Base-by-base conservation (phyloP, 2,329 filamentous ascomycete genomes). In the Trichoderma cornu-damae region DNA sequence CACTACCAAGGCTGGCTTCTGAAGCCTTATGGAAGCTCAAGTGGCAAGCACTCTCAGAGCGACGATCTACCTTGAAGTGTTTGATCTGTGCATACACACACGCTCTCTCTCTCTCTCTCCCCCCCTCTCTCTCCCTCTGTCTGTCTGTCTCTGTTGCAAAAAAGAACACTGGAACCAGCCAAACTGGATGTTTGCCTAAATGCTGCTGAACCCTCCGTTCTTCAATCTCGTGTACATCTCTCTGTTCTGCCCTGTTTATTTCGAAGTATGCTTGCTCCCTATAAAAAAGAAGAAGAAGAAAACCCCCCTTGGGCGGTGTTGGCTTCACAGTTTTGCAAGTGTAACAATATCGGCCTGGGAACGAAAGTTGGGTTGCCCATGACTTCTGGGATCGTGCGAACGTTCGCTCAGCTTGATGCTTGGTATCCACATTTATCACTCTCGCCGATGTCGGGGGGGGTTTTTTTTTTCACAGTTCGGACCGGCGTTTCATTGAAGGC, bases 1-100 rank as follows among this genome's bases (percentile, higher is more conserved):
- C 69, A 70, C 50, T 72, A 72, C 49, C 67, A 73, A 59, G 70
- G 71, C 28, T 74, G 71, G 72, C 64, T 73, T 24, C 46, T 72
- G 53, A 65, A 71, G 55, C 72, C 72, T 6, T 73, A 73, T 48
- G 70, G 71, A 28, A 70, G 65, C 61, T 61, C 65, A 16, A 68
- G 61, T 50, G 67, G 65, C 57, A 70, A 67, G 42, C 63, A 65
- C 46, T 63, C 69, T 20, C 66, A 68, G 60, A 68, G 64, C 43
- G 70, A 73, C 53, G 65, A 71, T 60, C 58, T 72, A 9, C 68
- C 71, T 62, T 35, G 18, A n/a, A 40, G 22, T 22, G 24, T 57
- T 43, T 48, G 44, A 32, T n/a, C 47, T 14, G n/a, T 37, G 6
- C 22, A 38, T 16, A 46, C 22, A 37, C 18, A 37, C 34, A n/a